phyloP scores from a whole-genome alignment of 2,329 filamentous ascomycete species.

The Mollisiaceae sp. region DNA sequence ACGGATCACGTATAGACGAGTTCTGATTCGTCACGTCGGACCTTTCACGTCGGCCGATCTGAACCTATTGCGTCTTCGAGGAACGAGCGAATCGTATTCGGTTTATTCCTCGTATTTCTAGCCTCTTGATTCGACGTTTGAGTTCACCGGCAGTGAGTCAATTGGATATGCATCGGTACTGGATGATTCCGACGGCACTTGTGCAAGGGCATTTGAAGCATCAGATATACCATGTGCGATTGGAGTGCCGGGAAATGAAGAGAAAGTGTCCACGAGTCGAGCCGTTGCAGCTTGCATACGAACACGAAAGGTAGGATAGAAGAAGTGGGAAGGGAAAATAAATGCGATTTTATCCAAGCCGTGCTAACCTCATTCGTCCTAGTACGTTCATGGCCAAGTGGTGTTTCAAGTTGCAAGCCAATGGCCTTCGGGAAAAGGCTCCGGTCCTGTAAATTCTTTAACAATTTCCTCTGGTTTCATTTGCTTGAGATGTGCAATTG shows the following conservation, averaged over 20 bases:
- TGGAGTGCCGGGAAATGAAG: background rate
- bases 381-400: no score
- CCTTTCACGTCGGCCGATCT: background rate
- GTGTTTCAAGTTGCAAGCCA: no score
- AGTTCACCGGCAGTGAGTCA: background rate
- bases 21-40: background rate
- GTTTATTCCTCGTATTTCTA: background rate
- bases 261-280: constrained; percentile 4
- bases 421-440: no score
- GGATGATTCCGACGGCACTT: background rate
- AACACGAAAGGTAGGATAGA: background rate
- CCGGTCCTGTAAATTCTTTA: no score
- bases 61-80: background rate
- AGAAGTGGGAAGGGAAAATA: no score
- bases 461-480: no score
- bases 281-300: constrained; percentile 41
- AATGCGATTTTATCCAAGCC: no score
- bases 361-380: no score
- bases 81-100: background rate
- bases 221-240: background rate
- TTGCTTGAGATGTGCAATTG: no score
- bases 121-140: background rate
- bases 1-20: background rate
- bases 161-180: background rate
- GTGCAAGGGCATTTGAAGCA: background rate